Percentiles rank a stretch among this genome's conserved stretches.
Evolutionary conservation across 202 grass and related monocot genomes (phyloP).

Genomic region (Brachypodium distachyon): DNA sequence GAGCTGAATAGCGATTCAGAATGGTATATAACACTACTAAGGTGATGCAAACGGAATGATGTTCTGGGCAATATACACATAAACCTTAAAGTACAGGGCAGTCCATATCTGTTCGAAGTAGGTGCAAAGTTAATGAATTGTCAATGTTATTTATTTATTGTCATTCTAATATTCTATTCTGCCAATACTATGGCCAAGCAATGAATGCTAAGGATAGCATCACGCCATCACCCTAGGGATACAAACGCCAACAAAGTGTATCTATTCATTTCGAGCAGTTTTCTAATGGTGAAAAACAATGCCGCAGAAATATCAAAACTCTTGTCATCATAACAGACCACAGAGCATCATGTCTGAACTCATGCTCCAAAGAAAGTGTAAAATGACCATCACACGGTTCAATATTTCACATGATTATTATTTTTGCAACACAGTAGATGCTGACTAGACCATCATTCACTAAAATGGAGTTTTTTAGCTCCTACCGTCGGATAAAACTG

Average conservation of each 20-base stretch:
- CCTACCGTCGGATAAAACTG: neutral
- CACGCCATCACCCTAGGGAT: too few species aligned
- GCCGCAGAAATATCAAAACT: neutral
- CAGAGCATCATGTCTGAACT: neutral
- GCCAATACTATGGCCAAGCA: neutral
- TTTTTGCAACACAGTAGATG: neutral
- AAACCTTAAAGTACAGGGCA: neutral
- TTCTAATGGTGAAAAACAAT: neutral
- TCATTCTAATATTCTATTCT: neutral
- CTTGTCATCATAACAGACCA: neutral
- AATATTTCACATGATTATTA: neutral
- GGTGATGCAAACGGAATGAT: neutral
- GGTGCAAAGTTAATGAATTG: neutral
- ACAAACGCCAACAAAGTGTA: neutral
- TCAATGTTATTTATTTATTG: neutral
- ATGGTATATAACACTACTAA: too few species aligned
- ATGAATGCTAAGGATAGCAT: neutral
- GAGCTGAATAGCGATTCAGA: neutral
- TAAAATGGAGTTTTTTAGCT: conserved; percentile 2
- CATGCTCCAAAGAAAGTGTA: neutral
- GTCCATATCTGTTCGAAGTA: neutral
- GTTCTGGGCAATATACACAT: neutral
- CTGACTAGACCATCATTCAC: conserved; percentile 8
- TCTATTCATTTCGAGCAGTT: neutral
- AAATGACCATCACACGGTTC: neutral